A percentile compares a stretch with the other conserved stretches of the same genome.
Conservation (phyloP, 1,284 basidiomycete genomes). For the Peniophora sp. region DNA sequence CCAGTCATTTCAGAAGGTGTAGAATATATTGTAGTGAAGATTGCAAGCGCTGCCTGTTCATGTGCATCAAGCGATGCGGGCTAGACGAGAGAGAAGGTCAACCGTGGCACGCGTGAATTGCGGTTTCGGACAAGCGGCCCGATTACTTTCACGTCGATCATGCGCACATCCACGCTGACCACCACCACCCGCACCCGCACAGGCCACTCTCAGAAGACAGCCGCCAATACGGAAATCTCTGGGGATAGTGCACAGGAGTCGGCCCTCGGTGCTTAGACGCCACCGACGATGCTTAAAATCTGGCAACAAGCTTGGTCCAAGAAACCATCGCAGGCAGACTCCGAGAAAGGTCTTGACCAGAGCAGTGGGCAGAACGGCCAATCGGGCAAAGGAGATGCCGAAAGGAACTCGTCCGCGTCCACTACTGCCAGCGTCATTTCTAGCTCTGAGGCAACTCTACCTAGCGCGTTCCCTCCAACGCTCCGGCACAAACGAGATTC, state of each 20-base stretch:
- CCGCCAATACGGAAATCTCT: too few relatives aligned
- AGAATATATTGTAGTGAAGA: too few relatives aligned
- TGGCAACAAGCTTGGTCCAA: slow-evolving; percentile 44
- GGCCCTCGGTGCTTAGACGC: too few relatives aligned
- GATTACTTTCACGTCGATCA: too few relatives aligned
- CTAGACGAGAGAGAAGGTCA: too few relatives aligned
- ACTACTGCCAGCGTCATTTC: background rate
- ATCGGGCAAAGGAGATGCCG: slow-evolving; percentile 11
- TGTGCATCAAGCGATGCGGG: too few relatives aligned
- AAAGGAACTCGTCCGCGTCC: background rate
- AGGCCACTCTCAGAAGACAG: too few relatives aligned
- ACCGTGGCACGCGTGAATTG: too few relatives aligned
- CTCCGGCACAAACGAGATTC: background rate
- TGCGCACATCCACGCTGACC: background rate
- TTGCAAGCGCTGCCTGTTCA: too few relatives aligned
- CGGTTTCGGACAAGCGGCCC: too few relatives aligned
- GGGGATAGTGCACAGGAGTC: too few relatives aligned
- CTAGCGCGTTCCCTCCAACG: background rate
- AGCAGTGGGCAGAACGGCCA: slow-evolving; percentile 19
- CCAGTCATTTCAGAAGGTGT: slow-evolving; percentile 1
- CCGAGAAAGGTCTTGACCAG: slow-evolving; percentile 5
- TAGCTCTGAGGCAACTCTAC: background rate
- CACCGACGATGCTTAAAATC: slow-evolving; percentile 47
- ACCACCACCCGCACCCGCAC: background rate
- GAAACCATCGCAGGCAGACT: slow-evolving; percentile 18